Percentiles rank a stretch among this genome's conserved stretches.
Conservation (phyloP, 768 basidiomycete species). For the Russula compacta region DNA sequence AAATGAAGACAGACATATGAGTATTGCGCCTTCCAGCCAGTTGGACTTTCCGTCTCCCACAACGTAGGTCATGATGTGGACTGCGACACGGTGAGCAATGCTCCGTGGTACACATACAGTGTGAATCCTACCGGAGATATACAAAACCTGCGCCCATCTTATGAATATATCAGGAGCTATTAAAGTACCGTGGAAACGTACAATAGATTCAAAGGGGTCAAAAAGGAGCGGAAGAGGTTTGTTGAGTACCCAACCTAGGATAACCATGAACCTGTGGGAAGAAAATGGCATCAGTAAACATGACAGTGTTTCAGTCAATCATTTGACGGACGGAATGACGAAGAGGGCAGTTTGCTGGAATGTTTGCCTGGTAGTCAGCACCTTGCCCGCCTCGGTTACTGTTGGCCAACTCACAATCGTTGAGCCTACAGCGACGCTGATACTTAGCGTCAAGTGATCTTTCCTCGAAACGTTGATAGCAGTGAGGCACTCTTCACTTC, state of each 20-base stretch:
- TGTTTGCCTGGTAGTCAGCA: neutral
- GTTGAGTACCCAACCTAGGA: slow-evolving; percentile 70
- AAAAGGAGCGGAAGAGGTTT: slow-evolving; percentile 78
- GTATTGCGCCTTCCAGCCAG: slow-evolving; percentile 83
- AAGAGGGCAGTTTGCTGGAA: slow-evolving; percentile 64
- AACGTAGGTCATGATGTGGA: slow-evolving; percentile 69
- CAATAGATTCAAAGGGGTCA: slow-evolving; percentile 80
- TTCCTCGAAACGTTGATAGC: slow-evolving; percentile 85
- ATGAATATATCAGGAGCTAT: neutral
- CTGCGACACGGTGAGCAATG: slow-evolving; percentile 13
- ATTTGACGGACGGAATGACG: slow-evolving; percentile 46
- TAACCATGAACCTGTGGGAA: slow-evolving; percentile 53
- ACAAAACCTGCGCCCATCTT: slow-evolving; percentile 24
- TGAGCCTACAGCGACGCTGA: slow-evolving; percentile 77
- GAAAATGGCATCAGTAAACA: neutral
- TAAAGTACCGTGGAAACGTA: slow-evolving; percentile 17
- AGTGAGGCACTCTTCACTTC: slow-evolving; percentile 64
- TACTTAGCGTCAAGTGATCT: slow-evolving; percentile 71
- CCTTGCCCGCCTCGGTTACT: neutral
- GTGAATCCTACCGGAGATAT: slow-evolving; percentile 36
- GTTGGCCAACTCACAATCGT: slow-evolving; percentile 46
- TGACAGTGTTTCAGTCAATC: neutral
- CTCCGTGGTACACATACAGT: neutral
- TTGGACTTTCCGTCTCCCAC: slow-evolving; percentile 84
- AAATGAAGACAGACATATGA: slow-evolving; percentile 43